A percentile compares a stretch with the other conserved stretches of the same genome.
Conservation (phyloP, 139 green algal genomes). For the Chlorella sp. region DNA sequence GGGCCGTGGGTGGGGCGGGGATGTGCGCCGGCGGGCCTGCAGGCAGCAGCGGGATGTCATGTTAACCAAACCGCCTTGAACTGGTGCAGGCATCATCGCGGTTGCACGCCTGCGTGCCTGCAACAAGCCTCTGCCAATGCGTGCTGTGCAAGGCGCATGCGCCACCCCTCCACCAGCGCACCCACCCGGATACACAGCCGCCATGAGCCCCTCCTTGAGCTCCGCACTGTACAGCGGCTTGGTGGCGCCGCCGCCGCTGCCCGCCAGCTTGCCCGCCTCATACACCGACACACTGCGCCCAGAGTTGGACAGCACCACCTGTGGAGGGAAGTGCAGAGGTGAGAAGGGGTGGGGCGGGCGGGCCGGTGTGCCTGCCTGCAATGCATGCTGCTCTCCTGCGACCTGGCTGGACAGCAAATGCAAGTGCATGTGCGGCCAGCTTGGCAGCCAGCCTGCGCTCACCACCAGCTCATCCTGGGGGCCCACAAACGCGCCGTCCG, state of each 20-base stretch:
- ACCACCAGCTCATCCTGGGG: conserved; percentile 46
- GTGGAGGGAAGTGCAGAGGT: no score
- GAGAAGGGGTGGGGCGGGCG: no score
- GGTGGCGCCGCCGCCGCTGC: not conserved
- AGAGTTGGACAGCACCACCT: conserved; percentile 48
- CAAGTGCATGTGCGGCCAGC: no score
- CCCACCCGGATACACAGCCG: conserved; percentile 39
- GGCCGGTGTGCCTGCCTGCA: no score
- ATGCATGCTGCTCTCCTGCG: no score
- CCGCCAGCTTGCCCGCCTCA: conserved; percentile 44
- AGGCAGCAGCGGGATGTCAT: not conserved
- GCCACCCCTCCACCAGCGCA: not conserved
- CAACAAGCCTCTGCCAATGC: not conserved
- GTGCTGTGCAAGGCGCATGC: not conserved
- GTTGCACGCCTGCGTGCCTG: no score
- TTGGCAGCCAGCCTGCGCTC: no score
- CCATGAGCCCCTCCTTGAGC: conserved; percentile 30
- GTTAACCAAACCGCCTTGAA: not conserved
- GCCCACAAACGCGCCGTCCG: conserved; percentile 50
- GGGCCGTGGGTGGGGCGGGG: conserved; percentile 21
- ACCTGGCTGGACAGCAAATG: no score
- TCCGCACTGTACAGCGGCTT: conserved; percentile 34
- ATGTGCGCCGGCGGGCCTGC: conserved; percentile 42
- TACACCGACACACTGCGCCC: conserved; percentile 48
- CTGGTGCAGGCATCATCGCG: not conserved